Evolutionary conservation across 1,139 yeast genomes (phyloP), one percentile per base, ranked within the genome.

Genomic region (Eremothecium cymbalariae): DNA sequence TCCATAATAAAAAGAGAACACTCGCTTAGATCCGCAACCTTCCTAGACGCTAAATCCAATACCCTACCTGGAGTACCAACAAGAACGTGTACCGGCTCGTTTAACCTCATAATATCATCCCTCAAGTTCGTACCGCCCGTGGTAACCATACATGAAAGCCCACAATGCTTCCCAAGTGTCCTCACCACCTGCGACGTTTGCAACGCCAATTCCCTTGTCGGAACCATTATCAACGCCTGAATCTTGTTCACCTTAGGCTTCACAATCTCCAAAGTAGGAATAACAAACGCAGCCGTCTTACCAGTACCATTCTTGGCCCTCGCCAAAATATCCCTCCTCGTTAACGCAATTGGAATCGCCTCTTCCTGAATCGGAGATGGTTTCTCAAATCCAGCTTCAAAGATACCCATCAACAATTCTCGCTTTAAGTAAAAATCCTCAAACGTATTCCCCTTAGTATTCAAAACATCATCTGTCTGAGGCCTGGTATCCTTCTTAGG

Each of bases 291-390:
- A 2, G 97, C 98, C 6, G 98, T 90, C 60, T 90, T 90, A 50
- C 98, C 98, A 1, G 98, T 90, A 47, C 98, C 98, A 60, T 93
- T 93, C 60, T 90, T 93, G 32, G 99, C 98, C 64, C 98, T 76
- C 11, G 99, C 99, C 47, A 90, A 72, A 43, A 93, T 83, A 62
- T 90, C 98, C 65, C 95, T 77, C 34, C 98, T 97, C 32, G 94
- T 81, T 34, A 90, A 70, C 1, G 97, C 96, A 59, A 86, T 83
- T 3, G 98, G 98, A 41, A 90, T 90, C 9, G 95, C 77, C 60
- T 88, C 98, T 65, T 90, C 97, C 64, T 90, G 99, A 55, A 90
- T 86, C 14, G 99, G 98, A 15, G 96, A 85, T 7, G 99, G 98
- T 57, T 83, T 85, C 60, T 90, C 99, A 55, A 90, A 90, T 30